Base-by-base conservation (phyloP, 179 eudicot genomes). In the Silene coronaria region DNA sequence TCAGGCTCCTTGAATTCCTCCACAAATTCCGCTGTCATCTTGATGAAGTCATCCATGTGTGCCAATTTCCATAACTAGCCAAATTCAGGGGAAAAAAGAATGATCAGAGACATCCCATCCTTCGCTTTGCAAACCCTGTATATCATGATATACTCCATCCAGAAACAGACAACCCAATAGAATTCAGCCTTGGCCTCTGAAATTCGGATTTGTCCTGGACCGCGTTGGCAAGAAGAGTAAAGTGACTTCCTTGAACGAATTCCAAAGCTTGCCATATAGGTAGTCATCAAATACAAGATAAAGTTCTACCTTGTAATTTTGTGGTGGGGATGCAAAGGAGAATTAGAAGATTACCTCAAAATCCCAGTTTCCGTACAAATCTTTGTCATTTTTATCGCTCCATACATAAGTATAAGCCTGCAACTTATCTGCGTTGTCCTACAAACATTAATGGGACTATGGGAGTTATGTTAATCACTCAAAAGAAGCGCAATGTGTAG, bases 341-440 rank as follows among this genome's bases (percentile, higher is more conserved):
- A 5, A 17, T 7, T 24, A 11, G 46, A 59, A 71, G 30, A 30
- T 79, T 86, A 94, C 98, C 92, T 89, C 91, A 77, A 88, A 90
- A 80, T 89, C 84, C 96, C 98, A 94, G 11, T 82, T 87, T 78
- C 96, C 98, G 66, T 88, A 88, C 83, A 94, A 72, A 82, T 85
- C 64, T 36, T 96, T 85, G 80, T 90, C 97, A 16, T 73, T 82
- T 71, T 79, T 88, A 77, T 94, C 81, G 36, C 19, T 83, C 98
- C 98, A 94, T 58, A 94, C 91, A 85, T 94, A 94, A 6, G 96
- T 59, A 74, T 86, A 66, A 48, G 85, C 89, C 70, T 84, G 83
- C 79, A 89, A 28, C 77, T 83, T 92, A 79, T 89, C 85, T 77
- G 83, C 68, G 77, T 73, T 77, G 70, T 89, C 91, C 98, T 92